Percentiles rank a stretch among this genome's conserved stretches.
phyloP scores from a whole-genome alignment of 2,329 filamentous ascomycete species.

The Alternaria arborescens region DNA sequence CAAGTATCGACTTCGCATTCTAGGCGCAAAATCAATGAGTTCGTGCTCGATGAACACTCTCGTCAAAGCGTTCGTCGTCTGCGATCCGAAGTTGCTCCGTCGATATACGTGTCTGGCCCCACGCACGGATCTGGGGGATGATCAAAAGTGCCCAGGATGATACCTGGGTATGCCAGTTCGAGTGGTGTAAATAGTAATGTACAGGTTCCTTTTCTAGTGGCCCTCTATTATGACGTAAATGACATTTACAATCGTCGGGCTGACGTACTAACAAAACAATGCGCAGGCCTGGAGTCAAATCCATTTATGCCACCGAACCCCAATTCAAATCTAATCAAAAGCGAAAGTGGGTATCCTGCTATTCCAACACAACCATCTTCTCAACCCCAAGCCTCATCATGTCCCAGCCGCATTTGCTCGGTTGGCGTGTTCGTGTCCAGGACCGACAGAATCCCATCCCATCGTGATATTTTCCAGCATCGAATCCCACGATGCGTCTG shows the following conservation, averaged over 20 bases:
- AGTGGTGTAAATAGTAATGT: not conserved
- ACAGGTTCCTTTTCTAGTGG: not conserved
- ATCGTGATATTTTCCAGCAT: slow-evolving; percentile 49
- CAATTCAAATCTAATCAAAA: slow-evolving; percentile 1
- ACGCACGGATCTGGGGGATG: slow-evolving; percentile 1
- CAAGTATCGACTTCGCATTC: not conserved
- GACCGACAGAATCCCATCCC: slow-evolving; percentile 42
- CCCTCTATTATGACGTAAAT: not conserved
- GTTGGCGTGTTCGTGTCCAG: slow-evolving; percentile 12
- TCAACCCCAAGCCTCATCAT: slow-evolving; percentile 4
- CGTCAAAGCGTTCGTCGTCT: slow-evolving; percentile 8
- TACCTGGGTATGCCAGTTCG: slow-evolving; percentile 3
- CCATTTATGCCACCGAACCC: not conserved
- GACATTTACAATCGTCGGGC: not conserved
- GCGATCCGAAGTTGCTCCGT: slow-evolving; percentile 6
- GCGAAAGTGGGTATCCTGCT: slow-evolving; percentile 34
- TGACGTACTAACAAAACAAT: not conserved
- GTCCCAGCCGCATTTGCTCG: slow-evolving; percentile 7
- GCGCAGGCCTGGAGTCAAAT: not conserved
- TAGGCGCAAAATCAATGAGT: not conserved
- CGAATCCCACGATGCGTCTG: slow-evolving; percentile 46
- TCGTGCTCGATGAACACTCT: not conserved
- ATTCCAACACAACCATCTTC: not conserved
- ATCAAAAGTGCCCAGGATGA: not conserved
- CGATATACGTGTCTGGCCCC: slow-evolving; percentile 2